phyloP scores from a whole-genome alignment of 2,329 filamentous ascomycete genomes.

The Arthrobotrys iridis region DNA sequence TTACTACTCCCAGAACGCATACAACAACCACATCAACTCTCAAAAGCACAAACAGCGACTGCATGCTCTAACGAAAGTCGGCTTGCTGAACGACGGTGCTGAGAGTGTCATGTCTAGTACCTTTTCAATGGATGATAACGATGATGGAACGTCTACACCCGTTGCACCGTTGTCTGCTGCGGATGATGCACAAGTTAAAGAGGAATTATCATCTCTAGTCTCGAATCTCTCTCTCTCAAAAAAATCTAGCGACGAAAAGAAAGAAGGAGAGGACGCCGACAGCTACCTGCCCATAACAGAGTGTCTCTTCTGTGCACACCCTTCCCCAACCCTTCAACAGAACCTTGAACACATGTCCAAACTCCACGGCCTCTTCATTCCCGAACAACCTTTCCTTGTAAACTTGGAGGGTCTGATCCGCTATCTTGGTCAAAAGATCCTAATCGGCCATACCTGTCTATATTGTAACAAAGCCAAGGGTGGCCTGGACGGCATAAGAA shows the following conservation, averaged over 20 bases:
- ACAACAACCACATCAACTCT: conserved; percentile 88
- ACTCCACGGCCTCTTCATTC: conserved; percentile 94
- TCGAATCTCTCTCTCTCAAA: conserved; percentile 76
- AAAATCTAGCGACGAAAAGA: conserved; percentile 39
- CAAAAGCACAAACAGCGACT: conserved; percentile 84
- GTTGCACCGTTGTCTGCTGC: conserved; percentile 45
- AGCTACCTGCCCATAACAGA: conserved; percentile 50
- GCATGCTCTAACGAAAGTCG: conserved; percentile 63
- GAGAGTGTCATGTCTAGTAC: conserved; percentile 89
- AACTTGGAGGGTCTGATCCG: conserved; percentile 82
- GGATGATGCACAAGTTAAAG: conserved; percentile 70
- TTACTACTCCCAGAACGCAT: conserved; percentile 97
- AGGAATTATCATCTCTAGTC: conserved; percentile 80
- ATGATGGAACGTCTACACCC: conserved; percentile 59
- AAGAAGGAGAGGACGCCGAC: conserved; percentile 32
- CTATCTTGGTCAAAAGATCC: conserved; percentile 81
- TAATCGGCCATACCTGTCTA: conserved; percentile 82
- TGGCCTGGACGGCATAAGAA: conserved; percentile 82
- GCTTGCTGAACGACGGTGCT: conserved; percentile 68
- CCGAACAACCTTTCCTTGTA: conserved; percentile 83
- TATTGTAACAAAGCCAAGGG: conserved; percentile 86
- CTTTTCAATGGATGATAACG: conserved; percentile 86
- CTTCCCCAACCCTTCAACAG: conserved; percentile 77
- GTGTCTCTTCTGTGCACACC: conserved; percentile 93
- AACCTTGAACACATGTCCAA: conserved; percentile 91